Base-by-base conservation (phyloP, 2,329 filamentous ascomycete genomes). In the Penicillium sp. region DNA sequence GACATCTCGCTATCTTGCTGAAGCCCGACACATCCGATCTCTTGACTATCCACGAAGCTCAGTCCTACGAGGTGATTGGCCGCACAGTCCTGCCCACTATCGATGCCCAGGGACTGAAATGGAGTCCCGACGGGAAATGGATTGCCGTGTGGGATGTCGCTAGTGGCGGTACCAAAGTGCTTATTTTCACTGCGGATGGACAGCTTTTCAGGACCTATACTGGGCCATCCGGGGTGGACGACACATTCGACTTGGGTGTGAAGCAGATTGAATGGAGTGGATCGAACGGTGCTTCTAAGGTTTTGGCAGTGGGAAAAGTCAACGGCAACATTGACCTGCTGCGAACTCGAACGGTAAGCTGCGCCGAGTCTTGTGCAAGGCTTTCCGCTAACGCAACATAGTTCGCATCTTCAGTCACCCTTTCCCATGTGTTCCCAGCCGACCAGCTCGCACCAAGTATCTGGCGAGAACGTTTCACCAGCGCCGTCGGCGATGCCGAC, bases 101-200 rank as follows among this genome's bases (percentile, higher is more conserved):
- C 15, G 85, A 88, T 74, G 85, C 83, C 1, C 83, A 84, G 60
- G 83, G 82, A 0, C 55, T 88, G 38, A 83, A 81, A 68, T 88
- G 85, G 85, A 86, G 83, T 63, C 79, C 81, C 0, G 83, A 87
- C 71, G 84, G 85, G 4, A 76, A 78, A 60, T 88, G 86, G 86
- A 74, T 88, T 59, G 83, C 80, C 1, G 69, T 87, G 4, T 83
- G 84, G 78, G 86, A 87, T 65, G 73, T 81, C 35, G 77, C 83
- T 2, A 82, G 80, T 57, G 73, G 75, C 6, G 81, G 82, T 7
- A 82, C 81, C 37, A 81, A 78, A 56, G 69, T 86, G 11, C 72
- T 81, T 55, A 78, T 88, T 42, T 86, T 83, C 65, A 87, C 86
- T 1, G 82, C 84, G 2, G 84, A 87, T 65, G 86, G 84, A 1